phyloP scores from a whole-genome alignment of 2,329 filamentous ascomycete genomes.

The Xylaria sp. region DNA sequence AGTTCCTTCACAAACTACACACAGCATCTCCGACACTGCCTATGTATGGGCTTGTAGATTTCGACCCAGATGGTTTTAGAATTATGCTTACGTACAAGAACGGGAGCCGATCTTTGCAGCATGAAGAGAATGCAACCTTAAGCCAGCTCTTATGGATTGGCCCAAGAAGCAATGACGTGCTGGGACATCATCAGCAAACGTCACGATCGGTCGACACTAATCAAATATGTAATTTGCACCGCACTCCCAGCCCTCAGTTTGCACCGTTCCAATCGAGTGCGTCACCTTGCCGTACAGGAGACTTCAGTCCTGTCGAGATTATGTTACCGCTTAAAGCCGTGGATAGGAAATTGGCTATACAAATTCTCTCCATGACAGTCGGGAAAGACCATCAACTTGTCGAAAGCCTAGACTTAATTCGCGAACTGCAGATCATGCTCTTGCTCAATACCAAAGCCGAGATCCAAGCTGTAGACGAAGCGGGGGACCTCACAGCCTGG shows the following conservation, averaged over 20 bases:
- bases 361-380: constrained; percentile 60
- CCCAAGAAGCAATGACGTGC: constrained; percentile 57
- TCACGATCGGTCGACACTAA: neutral
- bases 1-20: constrained; percentile 68
- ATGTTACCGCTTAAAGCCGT: constrained; percentile 56
- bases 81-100: constrained; percentile 80
- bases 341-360: constrained; percentile 68
- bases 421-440: constrained; percentile 77
- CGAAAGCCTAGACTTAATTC: constrained; percentile 54
- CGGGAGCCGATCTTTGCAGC: constrained; percentile 70
- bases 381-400: constrained; percentile 43
- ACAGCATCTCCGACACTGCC: constrained; percentile 59
- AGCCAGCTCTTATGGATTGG: constrained; percentile 73
- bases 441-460: constrained; percentile 80
- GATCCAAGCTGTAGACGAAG: constrained; percentile 74
- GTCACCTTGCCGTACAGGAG: neutral
- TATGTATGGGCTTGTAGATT: constrained; percentile 75
- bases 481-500: constrained; percentile 61
- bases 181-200: constrained; percentile 23
- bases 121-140: constrained; percentile 65
- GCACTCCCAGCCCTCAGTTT: neutral
- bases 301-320: constrained; percentile 33
- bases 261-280: neutral
- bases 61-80: constrained; percentile 78
- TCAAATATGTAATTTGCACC: neutral